Evolutionary conservation across 257 asterid species (phyloP), one percentile per base, ranked within the genome.

Genomic region (Scutellaria barbata): DNA sequence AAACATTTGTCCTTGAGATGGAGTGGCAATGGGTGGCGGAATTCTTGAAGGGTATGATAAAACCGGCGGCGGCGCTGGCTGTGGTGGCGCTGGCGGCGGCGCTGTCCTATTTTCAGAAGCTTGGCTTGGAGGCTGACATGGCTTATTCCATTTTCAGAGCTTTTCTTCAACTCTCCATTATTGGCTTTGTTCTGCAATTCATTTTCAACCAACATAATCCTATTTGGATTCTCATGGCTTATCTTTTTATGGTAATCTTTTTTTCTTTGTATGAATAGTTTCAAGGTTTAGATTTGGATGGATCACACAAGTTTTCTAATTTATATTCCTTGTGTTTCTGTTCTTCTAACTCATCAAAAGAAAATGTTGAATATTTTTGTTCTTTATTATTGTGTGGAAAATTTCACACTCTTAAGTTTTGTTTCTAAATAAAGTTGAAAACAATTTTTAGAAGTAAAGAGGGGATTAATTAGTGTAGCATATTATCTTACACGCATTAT

Each of bases 111-210:
- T 48, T 86, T 3, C 97, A 93, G 76, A 86, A 48, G 48, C 81
- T 93, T 59, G 96, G 97, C 8, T 53, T 90, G 69, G 98, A 86
- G 78, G 79, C 76, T 14, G 98, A 93, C 78, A 90, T 93, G 97
- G 74, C 69, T 9, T 87, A 87, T 5, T 84, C 97, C 7, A 84
- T 93, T 59, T 83, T 90, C 78, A 87, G 98, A 74, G 90, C 96
- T 58, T 93, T 90, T 86, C 54, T 93, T 55, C 98, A 93, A 66
- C 86, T 93, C 0, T 90, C 97, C 1, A 33, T 90, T 3, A 89
- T 90, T 79, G 98, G 97, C 0, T 93, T 89, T 81, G 98, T 93
- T 77, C 86, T 93, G 30, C 88, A 89, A 75, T 90, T 93, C 83
- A 93, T 93, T 62, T 90, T 93, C 84, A 76, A 57, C 51, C 97